phyloP scores from a whole-genome alignment of 257 asterid species.

The Marsdenia floribunda region DNA sequence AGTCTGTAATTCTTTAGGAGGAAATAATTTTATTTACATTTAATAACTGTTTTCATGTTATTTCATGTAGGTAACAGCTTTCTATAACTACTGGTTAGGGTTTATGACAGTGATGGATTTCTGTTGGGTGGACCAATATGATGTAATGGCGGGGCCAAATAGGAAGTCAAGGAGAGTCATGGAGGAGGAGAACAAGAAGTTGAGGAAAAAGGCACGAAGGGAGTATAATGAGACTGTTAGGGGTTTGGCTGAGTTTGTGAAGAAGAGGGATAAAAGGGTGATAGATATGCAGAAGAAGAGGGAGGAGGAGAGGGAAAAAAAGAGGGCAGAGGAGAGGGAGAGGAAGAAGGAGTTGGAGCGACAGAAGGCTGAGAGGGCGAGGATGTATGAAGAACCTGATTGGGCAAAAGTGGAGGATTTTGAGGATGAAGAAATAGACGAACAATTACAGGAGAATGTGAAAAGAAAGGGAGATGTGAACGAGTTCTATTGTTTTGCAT shows the following conservation, averaged over 20 bases:
- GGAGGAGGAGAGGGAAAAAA: conserved; percentile 80
- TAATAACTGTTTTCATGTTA: not conserved
- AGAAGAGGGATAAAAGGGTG: conserved; percentile 92
- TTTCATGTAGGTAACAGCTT: conserved; percentile 76
- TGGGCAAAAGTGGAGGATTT: conserved; percentile 74
- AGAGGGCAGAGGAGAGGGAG: conserved; percentile 63
- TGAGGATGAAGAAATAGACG: conserved; percentile 56
- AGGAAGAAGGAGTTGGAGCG: conserved; percentile 80
- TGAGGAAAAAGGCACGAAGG: conserved; percentile 77
- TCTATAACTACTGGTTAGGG: conserved; percentile 82
- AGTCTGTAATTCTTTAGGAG: not conserved
- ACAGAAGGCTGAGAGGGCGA: conserved; percentile 72
- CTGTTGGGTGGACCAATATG: conserved; percentile 88
- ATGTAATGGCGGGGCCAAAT: conserved; percentile 73
- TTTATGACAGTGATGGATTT: conserved; percentile 71
- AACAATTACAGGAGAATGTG: conserved; percentile 37
- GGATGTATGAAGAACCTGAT: conserved; percentile 69
- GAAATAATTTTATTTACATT: not conserved
- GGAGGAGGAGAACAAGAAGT: conserved; percentile 93
- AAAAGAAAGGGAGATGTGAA: conserved; percentile 30
- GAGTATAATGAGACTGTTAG: conserved; percentile 91
- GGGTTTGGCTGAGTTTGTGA: conserved; percentile 83
- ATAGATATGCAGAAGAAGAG: conserved; percentile 86
- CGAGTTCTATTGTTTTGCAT: conserved; percentile 80
- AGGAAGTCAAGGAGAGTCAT: conserved; percentile 80